A percentile compares a stretch with the other conserved stretches of the same genome.
Conservation (phyloP, 2,329 filamentous ascomycete species). For the Lomentospora prolificans region DNA sequence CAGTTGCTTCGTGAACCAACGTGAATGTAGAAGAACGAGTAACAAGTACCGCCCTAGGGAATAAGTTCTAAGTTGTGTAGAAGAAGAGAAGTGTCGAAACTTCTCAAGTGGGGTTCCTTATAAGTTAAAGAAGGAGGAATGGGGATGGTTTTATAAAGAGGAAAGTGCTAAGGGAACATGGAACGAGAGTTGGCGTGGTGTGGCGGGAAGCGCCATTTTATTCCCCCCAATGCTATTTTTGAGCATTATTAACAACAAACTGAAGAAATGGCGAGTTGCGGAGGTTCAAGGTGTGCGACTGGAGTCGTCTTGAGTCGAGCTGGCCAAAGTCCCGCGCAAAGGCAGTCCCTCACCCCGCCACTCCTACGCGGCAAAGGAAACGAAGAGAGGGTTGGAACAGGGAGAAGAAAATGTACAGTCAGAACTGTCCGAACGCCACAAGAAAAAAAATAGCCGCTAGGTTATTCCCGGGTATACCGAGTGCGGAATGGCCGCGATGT, state of each 20-base stretch:
- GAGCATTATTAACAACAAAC: background rate
- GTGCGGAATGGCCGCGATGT: conserved; percentile 1
- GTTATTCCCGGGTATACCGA: conserved; percentile 7
- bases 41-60: background rate
- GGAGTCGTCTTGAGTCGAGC: background rate
- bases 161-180: background rate
- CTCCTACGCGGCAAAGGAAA: background rate
- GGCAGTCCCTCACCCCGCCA: background rate
- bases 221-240: background rate
- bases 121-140: background rate
- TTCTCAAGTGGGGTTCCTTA: background rate
- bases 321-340: background rate
- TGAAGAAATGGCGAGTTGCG: background rate
- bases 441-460: background rate
- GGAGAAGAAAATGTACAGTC: background rate
- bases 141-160: background rate
- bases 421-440: background rate
- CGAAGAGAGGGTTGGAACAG: background rate
- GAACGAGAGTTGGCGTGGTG: background rate
- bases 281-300: background rate
- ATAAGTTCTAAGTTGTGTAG: background rate
- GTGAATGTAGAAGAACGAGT: background rate
- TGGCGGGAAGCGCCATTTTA: conserved; percentile 1
- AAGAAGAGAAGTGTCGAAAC: background rate
- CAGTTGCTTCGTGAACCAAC: too few relatives aligned